A percentile compares a stretch with the other conserved stretches of the same genome.
Evolutionary conservation across 306 rosid genomes (phyloP).

Genomic region (Prunus armeniaca): DNA sequence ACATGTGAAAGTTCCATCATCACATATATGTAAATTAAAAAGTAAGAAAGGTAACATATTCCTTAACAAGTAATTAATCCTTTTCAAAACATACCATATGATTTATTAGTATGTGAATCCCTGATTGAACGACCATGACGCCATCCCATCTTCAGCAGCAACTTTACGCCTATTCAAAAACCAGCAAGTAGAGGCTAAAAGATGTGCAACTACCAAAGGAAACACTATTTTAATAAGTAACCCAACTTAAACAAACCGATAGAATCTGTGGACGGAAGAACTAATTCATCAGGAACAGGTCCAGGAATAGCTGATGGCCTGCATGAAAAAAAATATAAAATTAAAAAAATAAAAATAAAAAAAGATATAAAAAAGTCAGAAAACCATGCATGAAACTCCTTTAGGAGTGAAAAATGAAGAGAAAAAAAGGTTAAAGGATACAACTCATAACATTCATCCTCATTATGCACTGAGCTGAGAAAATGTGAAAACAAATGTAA

Average conservation of each 20-base stretch:
- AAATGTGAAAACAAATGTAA: not conserved
- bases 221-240: slow-evolving; percentile 7
- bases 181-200: slow-evolving; percentile 19
- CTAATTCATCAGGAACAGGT: slow-evolving; percentile 87
- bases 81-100: slow-evolving; percentile 49
- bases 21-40: not conserved
- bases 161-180: slow-evolving; percentile 61
- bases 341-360: slow-evolving; percentile 17
- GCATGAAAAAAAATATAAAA: slow-evolving; percentile 9
- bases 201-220: slow-evolving; percentile 10
- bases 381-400: slow-evolving; percentile 15
- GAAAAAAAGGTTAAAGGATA: not conserved
- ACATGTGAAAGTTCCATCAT: not conserved
- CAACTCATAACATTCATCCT: not conserved
- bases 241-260: slow-evolving; percentile 59
- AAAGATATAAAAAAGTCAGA: not conserved
- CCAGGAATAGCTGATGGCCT: slow-evolving; percentile 98
- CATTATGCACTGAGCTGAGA: not conserved
- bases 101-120: slow-evolving; percentile 67
- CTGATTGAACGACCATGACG: slow-evolving; percentile 88
- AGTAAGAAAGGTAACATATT: not conserved
- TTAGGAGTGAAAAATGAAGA: not conserved
- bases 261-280: slow-evolving; percentile 84
- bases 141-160: slow-evolving; percentile 99
- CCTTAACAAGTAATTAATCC: no score